Percentiles rank a stretch among this genome's conserved stretches.
Conservation (phyloP, 2,329 filamentous ascomycete genomes). For the Domatiomyces globalis region DNA sequence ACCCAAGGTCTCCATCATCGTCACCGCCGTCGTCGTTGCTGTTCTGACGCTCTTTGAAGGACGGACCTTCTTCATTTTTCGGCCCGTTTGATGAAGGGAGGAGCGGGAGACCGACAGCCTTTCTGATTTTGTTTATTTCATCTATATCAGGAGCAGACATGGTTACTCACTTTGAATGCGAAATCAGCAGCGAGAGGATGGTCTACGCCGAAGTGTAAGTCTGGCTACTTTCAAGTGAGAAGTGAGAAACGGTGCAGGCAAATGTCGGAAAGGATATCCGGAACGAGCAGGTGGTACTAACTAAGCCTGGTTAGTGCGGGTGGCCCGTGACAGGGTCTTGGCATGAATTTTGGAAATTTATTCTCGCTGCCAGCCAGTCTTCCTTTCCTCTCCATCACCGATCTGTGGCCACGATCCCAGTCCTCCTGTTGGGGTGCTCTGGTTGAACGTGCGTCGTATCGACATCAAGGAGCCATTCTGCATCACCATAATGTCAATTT, state of each 20-base stretch:
- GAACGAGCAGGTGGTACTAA: background rate
- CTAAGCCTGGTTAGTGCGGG: background rate
- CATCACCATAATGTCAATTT: slow-evolving; percentile 1
- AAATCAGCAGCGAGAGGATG: background rate
- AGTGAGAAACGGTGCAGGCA: background rate
- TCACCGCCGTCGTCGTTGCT: slow-evolving; percentile 35
- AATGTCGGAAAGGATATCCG: background rate
- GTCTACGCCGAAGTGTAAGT: no score
- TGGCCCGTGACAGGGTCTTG: background rate
- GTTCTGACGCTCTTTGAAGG: slow-evolving; percentile 36
- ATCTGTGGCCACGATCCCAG: slow-evolving; percentile 1
- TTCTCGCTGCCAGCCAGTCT: background rate
- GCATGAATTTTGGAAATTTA: background rate
- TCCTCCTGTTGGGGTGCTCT: background rate
- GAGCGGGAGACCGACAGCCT: slow-evolving; percentile 17
- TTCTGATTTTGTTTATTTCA: slow-evolving; percentile 20
- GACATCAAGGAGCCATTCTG: slow-evolving; percentile 1
- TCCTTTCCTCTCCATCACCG: background rate
- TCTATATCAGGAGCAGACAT: slow-evolving; percentile 17
- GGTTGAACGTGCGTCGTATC: slow-evolving; percentile 1
- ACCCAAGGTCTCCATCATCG: slow-evolving; percentile 54
- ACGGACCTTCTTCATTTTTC: slow-evolving; percentile 32
- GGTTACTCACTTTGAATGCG: slow-evolving; percentile 1
- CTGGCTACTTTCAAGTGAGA: no score
- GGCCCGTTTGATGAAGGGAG: slow-evolving; percentile 16